Base-by-base conservation (phyloP, 2,329 filamentous ascomycete species). In the Lecanoromycetidae sp. region DNA sequence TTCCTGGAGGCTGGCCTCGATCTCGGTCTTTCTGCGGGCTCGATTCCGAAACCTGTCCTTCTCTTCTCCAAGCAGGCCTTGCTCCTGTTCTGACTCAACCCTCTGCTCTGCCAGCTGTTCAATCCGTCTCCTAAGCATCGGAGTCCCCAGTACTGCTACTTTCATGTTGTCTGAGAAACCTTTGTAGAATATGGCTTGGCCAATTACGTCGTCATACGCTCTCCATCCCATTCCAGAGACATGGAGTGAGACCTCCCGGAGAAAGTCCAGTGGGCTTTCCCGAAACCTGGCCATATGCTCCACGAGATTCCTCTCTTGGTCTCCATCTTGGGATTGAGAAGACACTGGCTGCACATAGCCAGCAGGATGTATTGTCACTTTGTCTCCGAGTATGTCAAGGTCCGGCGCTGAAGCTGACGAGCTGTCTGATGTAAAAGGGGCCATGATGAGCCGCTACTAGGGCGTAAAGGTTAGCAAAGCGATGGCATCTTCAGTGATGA, bases 211-310 rank as follows among this genome's bases (percentile, higher is more conserved):
- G 60, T 96, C 87, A 68, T 98, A 98, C 51, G 85, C 86, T 52
- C 91, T 84, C 91, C 91, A 98, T 62, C 88, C 90, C 42, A 84
- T 83, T 46, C 91, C 91, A 10, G 87, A 90, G 54, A 96, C 84
- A 66, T 96, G 88, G 27, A 94, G 74, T 38, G 85, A 91, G 27
- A 98, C 82, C 69, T 98, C 91, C 56, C 87, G 86, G 25, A 96
- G 77, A 63, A 96, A 96, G 54, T 87, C 74, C 54, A 82, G 68
- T 1, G 79, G 79, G 46, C 76, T 74, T 48, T 82, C 68, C 49
- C 90, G 80, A 63, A 96, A 95, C 37, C 87, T 83, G 40, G 85
- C 84, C 74, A 91, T 91, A 60, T 88, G 79, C 63, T 82, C 79
- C 42, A 73, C 66, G 32, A 73, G 63, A 46, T 70, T 68, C 19